A percentile compares a stretch with the other conserved stretches of the same genome.
phyloP scores from a whole-genome alignment of 305 asterid genomes.

The Petunia hybrid region DNA sequence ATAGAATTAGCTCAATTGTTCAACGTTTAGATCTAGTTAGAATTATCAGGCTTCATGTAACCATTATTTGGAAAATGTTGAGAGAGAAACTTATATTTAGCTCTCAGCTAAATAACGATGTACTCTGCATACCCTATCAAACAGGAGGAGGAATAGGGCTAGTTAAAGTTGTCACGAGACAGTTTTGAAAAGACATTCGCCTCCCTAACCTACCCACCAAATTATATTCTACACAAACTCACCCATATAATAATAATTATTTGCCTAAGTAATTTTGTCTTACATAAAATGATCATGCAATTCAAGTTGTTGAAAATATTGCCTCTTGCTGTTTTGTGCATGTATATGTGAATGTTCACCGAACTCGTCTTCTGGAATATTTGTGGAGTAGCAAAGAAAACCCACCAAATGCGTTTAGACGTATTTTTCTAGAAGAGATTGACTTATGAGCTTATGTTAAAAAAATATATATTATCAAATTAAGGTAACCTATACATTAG shows the following conservation, averaged over 20 bases:
- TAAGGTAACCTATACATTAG: too few species aligned
- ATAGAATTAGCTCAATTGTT: too few species aligned
- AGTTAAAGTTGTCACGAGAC: not conserved
- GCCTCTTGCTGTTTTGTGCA: conserved; percentile 25
- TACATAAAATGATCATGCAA: not conserved
- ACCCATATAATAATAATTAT: conserved; percentile 3
- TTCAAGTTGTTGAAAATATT: conserved; percentile 25
- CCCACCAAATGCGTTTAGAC: not conserved
- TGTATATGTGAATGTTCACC: conserved; percentile 17
- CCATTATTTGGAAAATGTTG: too few species aligned
- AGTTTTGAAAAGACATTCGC: not conserved
- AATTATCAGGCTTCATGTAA: too few species aligned
- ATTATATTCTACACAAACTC: conserved; percentile 8
- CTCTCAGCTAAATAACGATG: too few species aligned
- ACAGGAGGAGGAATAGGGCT: not conserved
- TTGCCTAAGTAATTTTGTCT: not conserved
- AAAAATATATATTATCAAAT: too few species aligned
- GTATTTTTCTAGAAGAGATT: not conserved
- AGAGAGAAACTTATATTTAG: too few species aligned
- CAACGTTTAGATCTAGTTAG: too few species aligned
- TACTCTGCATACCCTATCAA: too few species aligned
- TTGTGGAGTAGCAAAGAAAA: not conserved
- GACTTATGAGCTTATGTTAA: too few species aligned
- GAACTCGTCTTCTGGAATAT: conserved; percentile 11
- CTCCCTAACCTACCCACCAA: not conserved